Conservation (phyloP, 805 yeast genomes). For the Torulaspora microellipsoides region DNA sequence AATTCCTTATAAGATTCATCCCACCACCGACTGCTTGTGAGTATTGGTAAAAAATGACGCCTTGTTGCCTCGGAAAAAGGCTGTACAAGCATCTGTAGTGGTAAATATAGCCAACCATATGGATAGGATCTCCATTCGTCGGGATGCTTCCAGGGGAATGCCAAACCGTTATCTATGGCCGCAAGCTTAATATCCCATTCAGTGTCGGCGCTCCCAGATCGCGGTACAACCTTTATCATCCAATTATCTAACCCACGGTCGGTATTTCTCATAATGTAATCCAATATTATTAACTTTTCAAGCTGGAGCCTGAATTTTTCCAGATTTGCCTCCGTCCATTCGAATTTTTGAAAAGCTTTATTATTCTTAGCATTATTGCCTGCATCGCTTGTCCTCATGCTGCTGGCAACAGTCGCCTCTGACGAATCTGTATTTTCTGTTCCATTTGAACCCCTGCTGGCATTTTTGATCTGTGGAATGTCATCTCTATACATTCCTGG, state of each 20-base stretch:
- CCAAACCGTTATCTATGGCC: conserved; percentile 70
- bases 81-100: conserved; percentile 57
- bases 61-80: conserved; percentile 58
- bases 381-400: neutral
- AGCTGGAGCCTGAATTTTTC: conserved; percentile 54
- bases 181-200: conserved; percentile 45
- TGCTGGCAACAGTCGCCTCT: neutral
- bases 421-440: neutral
- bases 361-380: conserved; percentile 1
- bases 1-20: conserved; percentile 49
- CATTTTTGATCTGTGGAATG: neutral
- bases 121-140: conserved; percentile 80
- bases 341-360: conserved; percentile 33
- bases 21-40: conserved; percentile 70
- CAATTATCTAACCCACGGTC: conserved; percentile 73
- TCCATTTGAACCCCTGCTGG: neutral
- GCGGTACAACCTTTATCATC: conserved; percentile 62
- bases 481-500: conserved; percentile 38
- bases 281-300: conserved; percentile 65
- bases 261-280: conserved; percentile 69
- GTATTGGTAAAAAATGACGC: conserved; percentile 49
- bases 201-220: conserved; percentile 14
- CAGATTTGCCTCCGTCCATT: conserved; percentile 50
- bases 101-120: conserved; percentile 71
- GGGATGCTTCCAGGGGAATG: conserved; percentile 80